A percentile compares a stretch with the other conserved stretches of the same genome.
These are phyloP conservation scores for Didymella pinodella DNA, from an alignment of 2,329 filamentous ascomycete species.

Conservation along the genomic window DNA sequence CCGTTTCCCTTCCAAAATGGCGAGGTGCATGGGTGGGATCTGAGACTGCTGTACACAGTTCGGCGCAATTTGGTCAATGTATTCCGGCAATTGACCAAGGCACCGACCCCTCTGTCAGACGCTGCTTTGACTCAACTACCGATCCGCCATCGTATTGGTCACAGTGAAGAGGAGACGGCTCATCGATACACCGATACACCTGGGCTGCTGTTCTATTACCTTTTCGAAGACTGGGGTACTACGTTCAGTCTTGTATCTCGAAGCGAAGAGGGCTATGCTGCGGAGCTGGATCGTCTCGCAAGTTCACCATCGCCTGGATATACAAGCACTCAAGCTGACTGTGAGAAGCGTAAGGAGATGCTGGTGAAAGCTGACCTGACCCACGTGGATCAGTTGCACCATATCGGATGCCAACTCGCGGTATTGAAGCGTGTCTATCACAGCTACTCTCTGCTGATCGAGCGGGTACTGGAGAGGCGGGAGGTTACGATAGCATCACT, in stretches of 20 bases:
- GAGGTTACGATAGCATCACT: slow-evolving; percentile 54
- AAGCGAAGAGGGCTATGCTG: slow-evolving; percentile 56
- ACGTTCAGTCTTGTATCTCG: slow-evolving; percentile 65
- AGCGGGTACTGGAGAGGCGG: slow-evolving; percentile 62
- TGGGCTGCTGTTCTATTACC: slow-evolving; percentile 70
- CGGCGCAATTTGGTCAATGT: slow-evolving; percentile 68
- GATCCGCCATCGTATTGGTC: slow-evolving; percentile 55
- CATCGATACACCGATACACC: slow-evolving; percentile 62
- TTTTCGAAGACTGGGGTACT: slow-evolving; percentile 72
- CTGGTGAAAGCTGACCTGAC: slow-evolving; percentile 58
- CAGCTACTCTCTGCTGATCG: slow-evolving; percentile 67
- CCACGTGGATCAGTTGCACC: slow-evolving; percentile 63
- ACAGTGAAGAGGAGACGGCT: slow-evolving; percentile 56
- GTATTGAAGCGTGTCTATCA: slow-evolving; percentile 68
- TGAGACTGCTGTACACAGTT: slow-evolving; percentile 59
- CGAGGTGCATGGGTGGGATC: slow-evolving; percentile 52
- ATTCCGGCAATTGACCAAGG: slow-evolving; percentile 67
- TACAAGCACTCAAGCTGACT: neutral
- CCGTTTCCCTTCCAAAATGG: slow-evolving; percentile 54
- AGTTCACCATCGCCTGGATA: neutral
- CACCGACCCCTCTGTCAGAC: slow-evolving; percentile 53
- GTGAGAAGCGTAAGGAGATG: slow-evolving; percentile 59
- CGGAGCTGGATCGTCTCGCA: slow-evolving; percentile 61
- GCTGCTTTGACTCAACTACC: slow-evolving; percentile 55
- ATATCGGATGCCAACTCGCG: slow-evolving; percentile 67